Evolutionary conservation across 2,329 filamentous ascomycete genomes (phyloP).

Genomic region (Aureobasidium uvarum): DNA sequence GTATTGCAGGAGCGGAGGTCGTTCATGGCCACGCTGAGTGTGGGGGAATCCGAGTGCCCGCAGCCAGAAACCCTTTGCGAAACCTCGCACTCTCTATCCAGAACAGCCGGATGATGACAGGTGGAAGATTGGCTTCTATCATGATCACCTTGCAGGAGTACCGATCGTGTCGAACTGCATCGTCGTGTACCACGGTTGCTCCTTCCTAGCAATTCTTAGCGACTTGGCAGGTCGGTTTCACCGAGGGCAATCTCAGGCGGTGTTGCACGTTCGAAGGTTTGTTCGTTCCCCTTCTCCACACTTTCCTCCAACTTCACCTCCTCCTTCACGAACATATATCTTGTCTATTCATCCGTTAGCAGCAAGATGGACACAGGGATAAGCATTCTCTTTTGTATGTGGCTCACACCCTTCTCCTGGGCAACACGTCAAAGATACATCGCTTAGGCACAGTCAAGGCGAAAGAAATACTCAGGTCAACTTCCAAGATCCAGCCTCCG

Average conservation of each 20-base stretch:
- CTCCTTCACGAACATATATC: not conserved
- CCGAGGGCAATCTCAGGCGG: constrained; percentile 12
- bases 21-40: not conserved
- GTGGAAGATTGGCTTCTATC: not conserved
- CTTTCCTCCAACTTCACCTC: constrained; percentile 16
- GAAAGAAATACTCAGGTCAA: not conserved
- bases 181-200: not conserved
- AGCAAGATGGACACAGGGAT: not conserved
- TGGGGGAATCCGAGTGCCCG: not conserved
- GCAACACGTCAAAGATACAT: not conserved
- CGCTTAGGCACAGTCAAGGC: not conserved
- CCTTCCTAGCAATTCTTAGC: not conserved
- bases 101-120: not conserved
- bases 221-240: constrained; percentile 9
- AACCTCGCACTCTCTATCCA: not conserved
- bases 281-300: constrained; percentile 17
- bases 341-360: not conserved
- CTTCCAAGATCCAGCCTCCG: constrained; percentile 24
- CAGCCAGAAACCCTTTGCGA: not conserved
- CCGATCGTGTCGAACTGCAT: not conserved
- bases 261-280: constrained; percentile 1
- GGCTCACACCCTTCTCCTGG: not conserved
- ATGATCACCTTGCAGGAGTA: not conserved
- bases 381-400: not conserved
- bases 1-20: not conserved